These are phyloP conservation scores for Parascedosporium putredinis DNA, from an alignment of 2,329 filamentous ascomycete species.

Conservation along the genomic window DNA sequence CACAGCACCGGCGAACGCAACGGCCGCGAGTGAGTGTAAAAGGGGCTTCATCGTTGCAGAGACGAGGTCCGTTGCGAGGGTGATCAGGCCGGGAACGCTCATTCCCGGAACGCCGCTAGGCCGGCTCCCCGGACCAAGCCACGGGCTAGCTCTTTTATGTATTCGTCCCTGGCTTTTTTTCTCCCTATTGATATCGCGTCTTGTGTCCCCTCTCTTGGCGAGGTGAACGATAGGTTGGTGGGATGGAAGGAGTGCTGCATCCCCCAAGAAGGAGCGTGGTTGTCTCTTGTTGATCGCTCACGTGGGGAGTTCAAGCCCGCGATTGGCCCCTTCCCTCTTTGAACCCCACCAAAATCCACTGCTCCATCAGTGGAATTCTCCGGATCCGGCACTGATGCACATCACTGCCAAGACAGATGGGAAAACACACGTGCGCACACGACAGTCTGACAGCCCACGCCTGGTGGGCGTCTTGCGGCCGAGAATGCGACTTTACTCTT, in stretches of 20 bases:
- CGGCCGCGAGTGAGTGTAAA: not conserved
- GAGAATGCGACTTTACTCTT: not conserved
- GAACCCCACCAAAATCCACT: not conserved
- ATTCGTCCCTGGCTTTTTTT: no score
- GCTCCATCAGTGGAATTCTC: not conserved
- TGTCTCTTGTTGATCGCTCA: not conserved
- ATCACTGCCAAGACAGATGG: not conserved
- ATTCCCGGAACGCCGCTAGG: not conserved
- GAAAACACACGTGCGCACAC: not conserved
- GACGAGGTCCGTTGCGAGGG: not conserved
- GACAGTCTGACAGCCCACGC: no score
- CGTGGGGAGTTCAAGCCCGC: not conserved
- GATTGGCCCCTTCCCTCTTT: not conserved
- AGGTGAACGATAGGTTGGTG: no score
- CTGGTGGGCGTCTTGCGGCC: not conserved
- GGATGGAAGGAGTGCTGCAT: no score
- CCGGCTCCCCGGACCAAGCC: not conserved
- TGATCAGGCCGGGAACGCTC: not conserved
- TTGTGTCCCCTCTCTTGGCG: no score
- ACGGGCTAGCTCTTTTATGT: constrained; percentile 1
- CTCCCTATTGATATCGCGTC: no score
- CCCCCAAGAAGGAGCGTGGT: no score
- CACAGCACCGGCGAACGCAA: not conserved
- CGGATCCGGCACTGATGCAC: no score
- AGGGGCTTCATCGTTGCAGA: constrained; percentile 2